phyloP scores from a whole-genome alignment of 2,329 filamentous ascomycete genomes.

The Colletotrichum somersetense region DNA sequence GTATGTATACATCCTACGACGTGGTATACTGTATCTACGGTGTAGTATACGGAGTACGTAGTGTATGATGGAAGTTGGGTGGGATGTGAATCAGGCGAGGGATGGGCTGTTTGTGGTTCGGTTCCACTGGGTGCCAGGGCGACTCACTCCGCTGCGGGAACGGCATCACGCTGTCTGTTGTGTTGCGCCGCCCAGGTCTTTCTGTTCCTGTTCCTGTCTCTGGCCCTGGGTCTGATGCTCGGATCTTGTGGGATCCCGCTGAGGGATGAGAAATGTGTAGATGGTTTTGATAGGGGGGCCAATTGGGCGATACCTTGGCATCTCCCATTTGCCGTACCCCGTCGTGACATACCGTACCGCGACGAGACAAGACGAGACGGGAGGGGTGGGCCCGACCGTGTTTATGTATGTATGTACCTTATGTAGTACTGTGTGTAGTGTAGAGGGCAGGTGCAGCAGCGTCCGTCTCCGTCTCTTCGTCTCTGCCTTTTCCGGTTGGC shows the following conservation, averaged over 20 bases:
- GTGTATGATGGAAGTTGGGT: constrained; percentile 17
- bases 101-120: constrained; percentile 38
- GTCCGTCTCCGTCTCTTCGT: not conserved
- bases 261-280: not conserved
- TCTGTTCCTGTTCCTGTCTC: not conserved
- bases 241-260: constrained; percentile 21
- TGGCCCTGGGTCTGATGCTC: not conserved
- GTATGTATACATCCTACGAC: too few species aligned
- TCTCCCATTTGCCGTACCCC: too few species aligned
- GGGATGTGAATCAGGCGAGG: constrained; percentile 28
- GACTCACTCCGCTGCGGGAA: constrained; percentile 21
- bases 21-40: too few species aligned
- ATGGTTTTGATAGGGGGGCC: not conserved
- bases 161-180: not conserved
- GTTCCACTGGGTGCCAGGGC: constrained; percentile 21
- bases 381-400: constrained; percentile 14
- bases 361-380: constrained; percentile 3
- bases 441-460: constrained; percentile 9
- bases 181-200: not conserved
- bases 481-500: constrained; percentile 1
- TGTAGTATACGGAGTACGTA: not conserved
- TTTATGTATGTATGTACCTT: too few species aligned
- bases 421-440: too few species aligned
- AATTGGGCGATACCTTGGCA: too few species aligned
- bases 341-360: too few species aligned